These are phyloP conservation scores for Alternaria sp. DNA, from an alignment of 2,329 filamentous ascomycete species.

Conservation along the genomic window DNA sequence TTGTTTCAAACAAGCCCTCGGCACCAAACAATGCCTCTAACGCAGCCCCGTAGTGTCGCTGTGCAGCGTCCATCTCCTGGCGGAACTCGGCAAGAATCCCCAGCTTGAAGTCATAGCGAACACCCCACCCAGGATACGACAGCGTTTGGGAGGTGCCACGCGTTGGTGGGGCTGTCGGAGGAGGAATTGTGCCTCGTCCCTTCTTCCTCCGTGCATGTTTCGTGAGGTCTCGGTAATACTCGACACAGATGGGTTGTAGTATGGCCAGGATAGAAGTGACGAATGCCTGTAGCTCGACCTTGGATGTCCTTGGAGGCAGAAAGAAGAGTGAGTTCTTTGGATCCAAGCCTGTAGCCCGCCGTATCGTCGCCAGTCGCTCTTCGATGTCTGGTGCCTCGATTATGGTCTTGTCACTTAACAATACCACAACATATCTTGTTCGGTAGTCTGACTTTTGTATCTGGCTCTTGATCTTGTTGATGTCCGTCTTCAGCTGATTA, in stretches of 20 bases:
- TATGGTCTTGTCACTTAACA: conserved; percentile 74
- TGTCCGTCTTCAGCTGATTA: conserved; percentile 85
- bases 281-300: conserved; percentile 74
- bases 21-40: conserved; percentile 82
- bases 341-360: conserved; percentile 79
- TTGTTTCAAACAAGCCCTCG: conserved; percentile 81
- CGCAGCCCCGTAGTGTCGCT: conserved; percentile 84
- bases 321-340: conserved; percentile 82
- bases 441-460: conserved; percentile 77
- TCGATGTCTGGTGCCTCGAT: conserved; percentile 67
- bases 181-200: conserved; percentile 76
- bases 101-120: conserved; percentile 93
- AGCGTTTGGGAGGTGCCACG: conserved; percentile 83
- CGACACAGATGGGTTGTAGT: conserved; percentile 75
- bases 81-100: conserved; percentile 91
- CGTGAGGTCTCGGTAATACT: conserved; percentile 94
- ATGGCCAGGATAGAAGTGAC: conserved; percentile 74
- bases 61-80: conserved; percentile 87
- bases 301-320: conserved; percentile 74
- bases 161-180: conserved; percentile 82
- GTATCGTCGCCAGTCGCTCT: conserved; percentile 79
- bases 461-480: conserved; percentile 75
- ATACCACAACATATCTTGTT: conserved; percentile 75
- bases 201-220: conserved; percentile 90
- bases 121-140: conserved; percentile 87